Conservation (phyloP, 192 early-diverging fungal genomes). For the Podila clonocystis region DNA sequence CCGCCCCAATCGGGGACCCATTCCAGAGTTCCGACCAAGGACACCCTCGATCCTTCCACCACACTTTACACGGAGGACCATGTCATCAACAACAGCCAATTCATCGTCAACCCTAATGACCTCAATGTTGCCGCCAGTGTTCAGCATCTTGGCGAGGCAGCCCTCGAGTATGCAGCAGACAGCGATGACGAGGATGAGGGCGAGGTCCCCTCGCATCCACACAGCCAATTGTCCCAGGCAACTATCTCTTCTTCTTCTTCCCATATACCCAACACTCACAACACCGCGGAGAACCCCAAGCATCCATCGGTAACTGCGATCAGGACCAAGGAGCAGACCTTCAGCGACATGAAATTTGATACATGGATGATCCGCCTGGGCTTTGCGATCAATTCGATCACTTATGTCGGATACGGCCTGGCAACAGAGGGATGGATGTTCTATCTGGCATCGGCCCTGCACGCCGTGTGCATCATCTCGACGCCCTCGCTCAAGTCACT, state of each 20-base stretch:
- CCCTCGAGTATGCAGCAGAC: conserved; percentile 3
- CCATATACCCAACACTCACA: neutral
- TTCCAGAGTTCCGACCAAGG: neutral
- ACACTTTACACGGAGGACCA: neutral
- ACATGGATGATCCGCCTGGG: conserved; percentile 59
- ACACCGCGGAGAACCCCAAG: neutral
- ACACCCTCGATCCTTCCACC: neutral
- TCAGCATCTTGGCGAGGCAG: conserved; percentile 24
- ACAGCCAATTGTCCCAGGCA: no score
- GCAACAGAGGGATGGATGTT: conserved; percentile 25
- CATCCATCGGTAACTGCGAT: neutral
- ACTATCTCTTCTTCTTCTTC: no score
- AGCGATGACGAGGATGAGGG: neutral
- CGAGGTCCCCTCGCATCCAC: neutral
- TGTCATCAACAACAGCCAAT: conserved; percentile 1
- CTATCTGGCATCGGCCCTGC: conserved; percentile 27
- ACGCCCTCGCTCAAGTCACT: conserved; percentile 56
- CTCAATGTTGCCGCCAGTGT: conserved; percentile 10
- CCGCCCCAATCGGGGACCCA: neutral
- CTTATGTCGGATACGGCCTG: conserved; percentile 42
- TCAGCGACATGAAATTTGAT: conserved; percentile 54
- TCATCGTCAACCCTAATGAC: conserved; percentile 20
- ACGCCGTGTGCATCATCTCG: conserved; percentile 43
- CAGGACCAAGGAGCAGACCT: conserved; percentile 22
- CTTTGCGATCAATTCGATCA: conserved; percentile 40